Evolutionary conservation across 805 yeast genomes (phyloP).

Genomic region (Cephaloascus albidus): DNA sequence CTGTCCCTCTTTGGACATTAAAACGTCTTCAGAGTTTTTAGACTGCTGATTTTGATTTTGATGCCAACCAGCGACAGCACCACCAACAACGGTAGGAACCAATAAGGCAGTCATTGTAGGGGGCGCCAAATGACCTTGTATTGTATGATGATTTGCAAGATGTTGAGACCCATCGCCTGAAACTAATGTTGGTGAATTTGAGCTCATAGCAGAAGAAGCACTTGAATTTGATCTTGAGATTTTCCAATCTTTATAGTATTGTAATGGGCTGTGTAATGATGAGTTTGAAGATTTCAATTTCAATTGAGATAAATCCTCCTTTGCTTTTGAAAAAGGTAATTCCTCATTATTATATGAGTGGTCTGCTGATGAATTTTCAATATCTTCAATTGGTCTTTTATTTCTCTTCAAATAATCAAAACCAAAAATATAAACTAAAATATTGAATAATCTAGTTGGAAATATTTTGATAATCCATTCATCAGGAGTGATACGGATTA

Average conservation of each 20-base stretch:
- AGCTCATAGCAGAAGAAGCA: conserved; percentile 5
- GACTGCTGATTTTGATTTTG: no score
- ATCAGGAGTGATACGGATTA: conserved; percentile 81
- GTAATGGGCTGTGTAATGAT: conserved; percentile 9
- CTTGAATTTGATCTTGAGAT: conserved; percentile 5
- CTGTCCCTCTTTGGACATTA: no score
- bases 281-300: conserved; percentile 8
- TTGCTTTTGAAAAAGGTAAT: conserved; percentile 17
- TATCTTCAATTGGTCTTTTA: conserved; percentile 6
- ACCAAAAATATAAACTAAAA: conserved; percentile 8
- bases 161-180: conserved; percentile 3
- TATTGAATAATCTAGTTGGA: conserved; percentile 49
- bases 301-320: conserved; percentile 14
- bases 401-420: conserved; percentile 8
- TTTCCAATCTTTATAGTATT: conserved; percentile 15
- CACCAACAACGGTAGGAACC: conserved; percentile 49
- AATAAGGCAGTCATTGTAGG: conserved; percentile 28
- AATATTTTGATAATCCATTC: conserved; percentile 53
- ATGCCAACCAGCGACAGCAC: conserved; percentile 48
- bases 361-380: conserved; percentile 5
- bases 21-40: no score
- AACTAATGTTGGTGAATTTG: conserved; percentile 5
- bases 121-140: conserved; percentile 1
- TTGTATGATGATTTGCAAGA: neutral
- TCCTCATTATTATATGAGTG: neutral